Percentiles rank a stretch among this genome's conserved stretches.
These are phyloP conservation scores for Zelonia costaricensis DNA, from an alignment of 208 protist genomes.

Conservation along the genomic window DNA sequence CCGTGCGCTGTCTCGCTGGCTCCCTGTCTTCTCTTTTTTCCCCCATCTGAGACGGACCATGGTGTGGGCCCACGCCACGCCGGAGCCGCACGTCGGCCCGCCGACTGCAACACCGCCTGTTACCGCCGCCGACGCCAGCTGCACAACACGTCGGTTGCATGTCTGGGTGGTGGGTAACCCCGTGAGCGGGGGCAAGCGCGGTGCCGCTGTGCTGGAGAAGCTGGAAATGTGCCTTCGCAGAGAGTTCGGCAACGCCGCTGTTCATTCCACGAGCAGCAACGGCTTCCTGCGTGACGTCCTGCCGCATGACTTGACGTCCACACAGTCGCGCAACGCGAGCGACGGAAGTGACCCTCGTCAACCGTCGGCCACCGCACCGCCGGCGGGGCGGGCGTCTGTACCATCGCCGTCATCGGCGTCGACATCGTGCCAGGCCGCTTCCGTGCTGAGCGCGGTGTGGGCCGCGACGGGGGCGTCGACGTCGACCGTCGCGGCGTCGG, in stretches of 20 bases:
- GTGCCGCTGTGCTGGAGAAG: slow-evolving; percentile 15
- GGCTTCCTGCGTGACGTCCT: slow-evolving; percentile 7
- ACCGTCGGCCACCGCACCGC: background rate
- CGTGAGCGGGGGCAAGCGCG: slow-evolving; percentile 43
- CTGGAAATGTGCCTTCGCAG: slow-evolving; percentile 10
- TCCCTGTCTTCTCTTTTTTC: too few species aligned
- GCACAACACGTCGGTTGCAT: background rate
- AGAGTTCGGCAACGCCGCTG: slow-evolving; percentile 2
- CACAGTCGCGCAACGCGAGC: background rate
- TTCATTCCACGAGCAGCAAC: slow-evolving; percentile 18
- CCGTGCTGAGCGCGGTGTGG: slow-evolving; percentile 7
- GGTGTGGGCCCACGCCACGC: too few species aligned
- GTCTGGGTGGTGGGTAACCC: slow-evolving; percentile 72
- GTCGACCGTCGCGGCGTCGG: background rate
- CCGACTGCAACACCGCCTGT: too few species aligned
- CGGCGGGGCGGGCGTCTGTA: too few species aligned
- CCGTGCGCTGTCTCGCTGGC: too few species aligned
- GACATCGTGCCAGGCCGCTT: too few species aligned
- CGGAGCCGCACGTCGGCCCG: too few species aligned
- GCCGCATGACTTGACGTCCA: background rate
- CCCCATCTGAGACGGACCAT: too few species aligned
- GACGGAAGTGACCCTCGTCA: too few species aligned
- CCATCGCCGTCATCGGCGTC: too few species aligned
- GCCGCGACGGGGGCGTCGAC: background rate
- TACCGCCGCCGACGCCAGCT: background rate